phyloP scores from a whole-genome alignment of 106 monocot species.

The Alisma plantagoaquatica region DNA sequence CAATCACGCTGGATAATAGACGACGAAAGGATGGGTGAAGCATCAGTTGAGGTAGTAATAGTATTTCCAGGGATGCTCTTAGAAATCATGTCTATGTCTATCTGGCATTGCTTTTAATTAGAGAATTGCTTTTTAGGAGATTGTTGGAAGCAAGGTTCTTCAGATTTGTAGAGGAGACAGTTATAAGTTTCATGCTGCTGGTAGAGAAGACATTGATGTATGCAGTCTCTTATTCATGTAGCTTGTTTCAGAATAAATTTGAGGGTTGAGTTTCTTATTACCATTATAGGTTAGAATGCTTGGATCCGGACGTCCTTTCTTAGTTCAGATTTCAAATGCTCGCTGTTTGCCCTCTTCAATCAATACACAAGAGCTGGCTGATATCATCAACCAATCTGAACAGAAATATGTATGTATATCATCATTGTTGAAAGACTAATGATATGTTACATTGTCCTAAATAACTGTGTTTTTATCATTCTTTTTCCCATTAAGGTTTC shows the following conservation, averaged over 20 bases:
- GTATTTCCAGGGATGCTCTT: neutral
- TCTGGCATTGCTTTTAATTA: neutral
- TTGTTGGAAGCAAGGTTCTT: constrained; percentile 60
- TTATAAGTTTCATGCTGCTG: constrained; percentile 98
- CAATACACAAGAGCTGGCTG: constrained; percentile 50
- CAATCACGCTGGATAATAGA: constrained; percentile 97
- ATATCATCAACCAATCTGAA: constrained; percentile 56
- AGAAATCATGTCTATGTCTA: neutral
- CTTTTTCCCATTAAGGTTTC: too few species aligned
- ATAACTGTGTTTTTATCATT: too few species aligned
- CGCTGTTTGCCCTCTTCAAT: constrained; percentile 29
- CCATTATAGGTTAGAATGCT: constrained; percentile 79
- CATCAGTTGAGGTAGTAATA: constrained; percentile 83
- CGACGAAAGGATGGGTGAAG: constrained; percentile 99
- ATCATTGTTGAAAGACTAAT: too few species aligned
- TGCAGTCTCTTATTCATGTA: neutral
- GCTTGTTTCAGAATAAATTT: neutral
- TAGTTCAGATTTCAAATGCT: constrained; percentile 86
- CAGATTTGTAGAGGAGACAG: constrained; percentile 59
- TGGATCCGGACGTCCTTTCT: constrained; percentile 94
- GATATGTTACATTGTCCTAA: too few species aligned
- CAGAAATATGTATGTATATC: constrained; percentile 50
- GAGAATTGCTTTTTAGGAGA: constrained; percentile 43
- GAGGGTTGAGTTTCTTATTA: neutral
- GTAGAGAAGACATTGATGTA: constrained; percentile 99